Evolutionary conservation across 164 flowering plant genomes (phyloP).

Genomic region (Piper longum): DNA sequence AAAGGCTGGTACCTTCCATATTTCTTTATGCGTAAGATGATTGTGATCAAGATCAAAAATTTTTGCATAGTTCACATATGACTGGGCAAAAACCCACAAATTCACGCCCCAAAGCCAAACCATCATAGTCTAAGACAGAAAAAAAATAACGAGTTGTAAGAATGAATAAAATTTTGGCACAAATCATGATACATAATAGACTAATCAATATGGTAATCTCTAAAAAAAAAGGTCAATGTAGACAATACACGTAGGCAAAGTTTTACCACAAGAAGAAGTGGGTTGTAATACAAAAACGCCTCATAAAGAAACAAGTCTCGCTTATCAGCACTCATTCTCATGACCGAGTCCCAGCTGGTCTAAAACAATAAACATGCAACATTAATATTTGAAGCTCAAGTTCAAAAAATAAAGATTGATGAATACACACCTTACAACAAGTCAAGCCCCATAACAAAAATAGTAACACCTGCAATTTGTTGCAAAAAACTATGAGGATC

Average conservation of each 20-base stretch:
- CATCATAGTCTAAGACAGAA: conserved; percentile 61
- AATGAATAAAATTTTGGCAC: neutral
- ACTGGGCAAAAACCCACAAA: conserved; percentile 79
- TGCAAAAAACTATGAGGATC: neutral
- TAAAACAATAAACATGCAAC: conserved; percentile 15
- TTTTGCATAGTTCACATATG: conserved; percentile 59
- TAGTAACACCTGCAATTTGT: conserved; percentile 45
- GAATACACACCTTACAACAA: conserved; percentile 75
- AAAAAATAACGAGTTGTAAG: neutral
- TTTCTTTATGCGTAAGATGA: conserved; percentile 82
- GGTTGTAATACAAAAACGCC: conserved; percentile 91
- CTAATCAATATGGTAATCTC: too few species aligned
- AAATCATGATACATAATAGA: neutral
- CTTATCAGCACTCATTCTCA: conserved; percentile 84
- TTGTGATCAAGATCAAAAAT: conserved; percentile 81
- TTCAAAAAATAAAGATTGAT: neutral
- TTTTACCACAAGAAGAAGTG: conserved; percentile 87
- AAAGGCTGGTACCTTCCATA: conserved; percentile 69
- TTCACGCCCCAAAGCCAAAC: conserved; percentile 98
- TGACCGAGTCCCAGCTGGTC: conserved; percentile 96
- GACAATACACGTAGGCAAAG: conserved; percentile 10
- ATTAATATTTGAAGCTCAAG: too few species aligned
- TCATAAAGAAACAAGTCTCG: conserved; percentile 85
- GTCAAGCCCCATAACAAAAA: conserved; percentile 68
- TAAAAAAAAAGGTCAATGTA: neutral